Evolutionary conservation across 1,139 yeast species (phyloP).

Genomic region (Hanseniaspora uvarum): DNA sequence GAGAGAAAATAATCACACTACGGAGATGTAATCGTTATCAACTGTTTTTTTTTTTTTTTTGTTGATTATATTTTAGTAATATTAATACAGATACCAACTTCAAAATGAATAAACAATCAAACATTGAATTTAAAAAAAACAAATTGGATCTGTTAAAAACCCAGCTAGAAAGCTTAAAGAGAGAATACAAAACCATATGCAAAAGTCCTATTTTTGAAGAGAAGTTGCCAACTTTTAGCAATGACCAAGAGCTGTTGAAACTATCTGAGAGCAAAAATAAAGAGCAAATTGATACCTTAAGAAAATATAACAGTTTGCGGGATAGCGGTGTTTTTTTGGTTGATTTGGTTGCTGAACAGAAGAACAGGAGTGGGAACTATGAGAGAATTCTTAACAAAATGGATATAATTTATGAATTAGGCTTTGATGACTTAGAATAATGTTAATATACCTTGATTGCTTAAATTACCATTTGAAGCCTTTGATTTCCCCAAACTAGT

Average conservation of each 20-base stretch:
- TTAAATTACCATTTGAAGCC: too few relatives aligned
- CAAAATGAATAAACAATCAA: neutral
- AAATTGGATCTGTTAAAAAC: neutral
- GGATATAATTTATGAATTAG: constrained; percentile 29
- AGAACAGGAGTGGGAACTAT: constrained; percentile 21
- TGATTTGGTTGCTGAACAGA: constrained; percentile 29
- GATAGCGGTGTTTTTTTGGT: constrained; percentile 28
- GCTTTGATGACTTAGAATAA: constrained; percentile 18
- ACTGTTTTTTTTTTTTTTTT: neutral
- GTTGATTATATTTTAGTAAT: neutral
- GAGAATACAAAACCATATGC: neutral
- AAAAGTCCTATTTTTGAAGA: neutral
- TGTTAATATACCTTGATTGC: too few relatives aligned
- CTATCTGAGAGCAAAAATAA: constrained; percentile 11
- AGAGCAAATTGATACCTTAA: constrained; percentile 26
- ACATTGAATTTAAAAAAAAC: neutral
- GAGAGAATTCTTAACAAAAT: neutral
- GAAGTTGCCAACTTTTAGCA: neutral
- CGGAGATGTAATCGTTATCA: too few relatives aligned
- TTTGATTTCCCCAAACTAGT: too few relatives aligned
- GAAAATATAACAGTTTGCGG: constrained; percentile 30
- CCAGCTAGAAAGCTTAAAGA: neutral
- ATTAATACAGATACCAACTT: neutral
- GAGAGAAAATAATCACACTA: too few relatives aligned
- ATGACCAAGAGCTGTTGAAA: constrained; percentile 19